Conservation (phyloP, 306 rosid genomes). For the Phaseolus lunatus region DNA sequence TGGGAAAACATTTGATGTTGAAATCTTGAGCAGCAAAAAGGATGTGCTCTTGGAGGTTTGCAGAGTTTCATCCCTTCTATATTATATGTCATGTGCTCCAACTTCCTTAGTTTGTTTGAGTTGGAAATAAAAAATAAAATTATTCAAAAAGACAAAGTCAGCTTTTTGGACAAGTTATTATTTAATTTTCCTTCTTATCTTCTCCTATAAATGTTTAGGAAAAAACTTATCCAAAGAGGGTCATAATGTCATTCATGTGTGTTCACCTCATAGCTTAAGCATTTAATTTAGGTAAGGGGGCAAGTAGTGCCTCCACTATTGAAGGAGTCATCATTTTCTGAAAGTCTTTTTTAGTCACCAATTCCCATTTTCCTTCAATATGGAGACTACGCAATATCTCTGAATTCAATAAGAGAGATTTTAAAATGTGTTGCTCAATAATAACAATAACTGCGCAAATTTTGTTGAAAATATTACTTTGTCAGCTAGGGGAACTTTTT, state of each 20-base stretch:
- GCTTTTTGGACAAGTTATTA: too few species aligned
- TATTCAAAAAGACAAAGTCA: background rate
- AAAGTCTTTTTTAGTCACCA: too few species aligned
- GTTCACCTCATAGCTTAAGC: background rate
- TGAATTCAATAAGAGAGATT: too few species aligned
- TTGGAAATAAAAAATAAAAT: background rate
- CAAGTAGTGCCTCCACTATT: background rate
- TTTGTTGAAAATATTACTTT: too few species aligned
- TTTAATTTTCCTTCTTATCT: too few species aligned
- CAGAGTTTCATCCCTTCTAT: constrained; percentile 28
- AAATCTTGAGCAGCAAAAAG: constrained; percentile 69
- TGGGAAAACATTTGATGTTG: constrained; percentile 77
- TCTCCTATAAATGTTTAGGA: too few species aligned
- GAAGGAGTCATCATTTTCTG: too few species aligned
- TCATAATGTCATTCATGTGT: background rate
- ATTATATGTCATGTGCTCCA: constrained; percentile 9
- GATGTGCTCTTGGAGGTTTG: constrained; percentile 90
- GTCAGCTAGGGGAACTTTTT: background rate
- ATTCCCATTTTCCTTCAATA: too few species aligned
- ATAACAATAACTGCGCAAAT: too few species aligned
- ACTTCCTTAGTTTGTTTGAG: background rate
- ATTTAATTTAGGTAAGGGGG: background rate
- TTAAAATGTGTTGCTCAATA: too few species aligned
- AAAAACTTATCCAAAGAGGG: too few species aligned
- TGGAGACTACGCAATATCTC: too few species aligned